Conservation (phyloP, 2,329 filamentous ascomycete genomes). For the Sclerotinia subarctica region DNA sequence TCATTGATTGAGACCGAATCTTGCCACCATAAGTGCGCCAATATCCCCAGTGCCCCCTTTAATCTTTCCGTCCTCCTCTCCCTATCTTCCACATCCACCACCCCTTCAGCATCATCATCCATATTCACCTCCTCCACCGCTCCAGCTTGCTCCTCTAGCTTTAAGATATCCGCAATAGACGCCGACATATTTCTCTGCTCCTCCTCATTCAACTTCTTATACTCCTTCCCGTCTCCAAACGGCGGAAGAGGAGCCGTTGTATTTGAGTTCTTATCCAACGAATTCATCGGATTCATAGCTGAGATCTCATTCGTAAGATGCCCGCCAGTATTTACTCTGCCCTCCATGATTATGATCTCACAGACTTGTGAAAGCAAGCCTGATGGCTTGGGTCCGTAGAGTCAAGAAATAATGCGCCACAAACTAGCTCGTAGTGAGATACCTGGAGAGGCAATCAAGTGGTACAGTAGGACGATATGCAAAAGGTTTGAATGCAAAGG, state of each 20-base stretch:
- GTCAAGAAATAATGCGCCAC: slow-evolving; percentile 16
- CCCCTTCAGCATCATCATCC: slow-evolving; percentile 29
- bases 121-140: slow-evolving; percentile 21
- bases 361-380: not conserved
- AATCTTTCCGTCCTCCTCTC: slow-evolving; percentile 33
- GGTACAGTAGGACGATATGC: not conserved
- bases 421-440: not conserved
- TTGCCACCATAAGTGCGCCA: slow-evolving; percentile 43
- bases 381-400: not conserved
- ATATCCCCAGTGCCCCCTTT: slow-evolving; percentile 25
- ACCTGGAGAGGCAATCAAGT: not conserved
- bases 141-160: slow-evolving; percentile 24
- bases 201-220: slow-evolving; percentile 18
- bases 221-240: not conserved
- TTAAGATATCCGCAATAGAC: slow-evolving; percentile 28
- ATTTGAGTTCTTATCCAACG: not conserved
- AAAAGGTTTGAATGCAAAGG: not conserved
- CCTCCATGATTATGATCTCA: slow-evolving; percentile 3
- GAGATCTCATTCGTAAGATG: not conserved
- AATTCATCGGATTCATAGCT: not conserved
- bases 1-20: slow-evolving; percentile 44
- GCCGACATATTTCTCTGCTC: slow-evolving; percentile 25
- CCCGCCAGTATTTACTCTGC: not conserved
- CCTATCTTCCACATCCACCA: slow-evolving; percentile 35
- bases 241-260: not conserved